phyloP scores from a whole-genome alignment of 192 early-diverging fungal genomes.

The Linnemannia schmuckeri region DNA sequence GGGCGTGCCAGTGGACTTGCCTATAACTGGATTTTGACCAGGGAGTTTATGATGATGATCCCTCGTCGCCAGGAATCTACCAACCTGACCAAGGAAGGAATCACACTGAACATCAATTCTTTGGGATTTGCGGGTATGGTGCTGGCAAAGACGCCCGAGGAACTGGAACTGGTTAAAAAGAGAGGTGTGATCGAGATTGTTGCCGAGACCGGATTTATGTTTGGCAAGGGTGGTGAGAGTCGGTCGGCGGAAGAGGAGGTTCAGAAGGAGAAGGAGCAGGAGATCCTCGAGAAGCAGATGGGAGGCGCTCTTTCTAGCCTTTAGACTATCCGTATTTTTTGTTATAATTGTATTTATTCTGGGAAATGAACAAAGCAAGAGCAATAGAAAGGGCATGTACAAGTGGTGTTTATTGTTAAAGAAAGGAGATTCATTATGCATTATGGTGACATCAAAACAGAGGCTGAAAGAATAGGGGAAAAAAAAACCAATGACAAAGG shows the following conservation, averaged over 20 bases:
- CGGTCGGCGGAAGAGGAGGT: constrained; percentile 19
- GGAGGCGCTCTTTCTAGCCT: constrained; percentile 17
- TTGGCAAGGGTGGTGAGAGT: background rate
- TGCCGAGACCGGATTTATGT: constrained; percentile 42
- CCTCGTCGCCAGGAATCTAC: constrained; percentile 58
- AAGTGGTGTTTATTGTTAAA: background rate
- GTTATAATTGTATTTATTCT: background rate
- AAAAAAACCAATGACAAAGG: background rate
- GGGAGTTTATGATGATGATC: constrained; percentile 67
- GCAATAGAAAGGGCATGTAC: background rate
- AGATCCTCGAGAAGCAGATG: constrained; percentile 29
- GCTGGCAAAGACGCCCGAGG: constrained; percentile 57
- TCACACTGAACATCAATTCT: constrained; percentile 60
- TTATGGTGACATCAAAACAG: background rate
- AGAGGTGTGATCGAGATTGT: constrained; percentile 42
- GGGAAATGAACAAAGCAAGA: background rate
- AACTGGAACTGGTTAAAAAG: constrained; percentile 51
- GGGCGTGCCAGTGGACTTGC: constrained; percentile 31
- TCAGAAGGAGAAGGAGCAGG: constrained; percentile 15
- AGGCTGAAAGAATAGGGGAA: background rate
- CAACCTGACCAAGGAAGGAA: constrained; percentile 8
- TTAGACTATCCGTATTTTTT: background rate
- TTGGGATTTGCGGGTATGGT: constrained; percentile 67
- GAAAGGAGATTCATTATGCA: background rate
- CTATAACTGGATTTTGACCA: constrained; percentile 69